These are phyloP conservation scores for Flammula alnicola DNA, from an alignment of 1,284 basidiomycete genomes.

Conservation along the genomic window DNA sequence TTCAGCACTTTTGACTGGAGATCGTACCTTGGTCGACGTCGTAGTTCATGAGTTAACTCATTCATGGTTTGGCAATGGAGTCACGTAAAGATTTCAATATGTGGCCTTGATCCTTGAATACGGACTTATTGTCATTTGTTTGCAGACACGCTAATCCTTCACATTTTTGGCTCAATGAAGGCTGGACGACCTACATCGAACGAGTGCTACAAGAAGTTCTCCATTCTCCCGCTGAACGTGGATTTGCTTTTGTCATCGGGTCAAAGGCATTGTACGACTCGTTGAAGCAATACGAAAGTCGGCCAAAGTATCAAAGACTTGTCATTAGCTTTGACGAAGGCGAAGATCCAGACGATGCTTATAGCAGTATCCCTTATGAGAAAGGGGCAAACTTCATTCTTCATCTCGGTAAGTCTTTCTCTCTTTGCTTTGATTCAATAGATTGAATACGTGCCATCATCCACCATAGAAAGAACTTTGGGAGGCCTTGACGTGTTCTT, in stretches of 20 bases:
- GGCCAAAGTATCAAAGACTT: conserved; percentile 82
- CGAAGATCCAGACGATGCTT: conserved; percentile 89
- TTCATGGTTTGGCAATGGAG: conserved; percentile 88
- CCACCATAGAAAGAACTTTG: conserved; percentile 74
- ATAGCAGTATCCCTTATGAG: conserved; percentile 53
- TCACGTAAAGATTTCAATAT: conserved; percentile 54
- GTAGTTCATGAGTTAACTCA: conserved; percentile 82
- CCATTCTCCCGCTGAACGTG: conserved; percentile 81
- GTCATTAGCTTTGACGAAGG: conserved; percentile 85
- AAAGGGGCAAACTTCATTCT: conserved; percentile 58
- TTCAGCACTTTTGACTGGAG: conserved; percentile 78
- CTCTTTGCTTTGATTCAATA: background rate
- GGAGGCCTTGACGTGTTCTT: conserved; percentile 89
- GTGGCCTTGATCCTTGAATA: too few species aligned
- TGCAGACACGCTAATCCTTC: conserved; percentile 68
- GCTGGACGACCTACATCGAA: conserved; percentile 96
- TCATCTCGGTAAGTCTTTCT: conserved; percentile 53
- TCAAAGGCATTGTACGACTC: conserved; percentile 76
- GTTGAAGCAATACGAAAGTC: conserved; percentile 61
- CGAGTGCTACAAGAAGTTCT: conserved; percentile 79
- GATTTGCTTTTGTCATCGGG: conserved; percentile 82
- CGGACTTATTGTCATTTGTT: too few species aligned
- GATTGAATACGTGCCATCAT: background rate
- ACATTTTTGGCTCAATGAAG: conserved; percentile 94
- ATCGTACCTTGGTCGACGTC: conserved; percentile 86